Percentiles rank a stretch among this genome's conserved stretches.
phyloP scores from a whole-genome alignment of 2,329 filamentous ascomycete species.

The Geosmithia putterillii region DNA sequence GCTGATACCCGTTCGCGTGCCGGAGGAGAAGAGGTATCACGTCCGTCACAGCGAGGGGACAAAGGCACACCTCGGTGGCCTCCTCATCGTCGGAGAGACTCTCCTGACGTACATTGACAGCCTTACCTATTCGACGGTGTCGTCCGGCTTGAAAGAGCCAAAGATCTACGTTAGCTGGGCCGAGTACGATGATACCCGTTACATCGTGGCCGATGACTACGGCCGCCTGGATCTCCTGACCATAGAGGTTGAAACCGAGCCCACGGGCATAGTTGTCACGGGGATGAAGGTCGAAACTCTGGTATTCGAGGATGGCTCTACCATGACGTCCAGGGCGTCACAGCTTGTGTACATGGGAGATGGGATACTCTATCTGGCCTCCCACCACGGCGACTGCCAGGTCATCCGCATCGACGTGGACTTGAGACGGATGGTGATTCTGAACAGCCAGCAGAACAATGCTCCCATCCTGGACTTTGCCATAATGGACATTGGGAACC shows the following conservation, averaged over 20 bases:
- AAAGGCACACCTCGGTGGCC: conserved; percentile 51
- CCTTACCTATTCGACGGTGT: conserved; percentile 53
- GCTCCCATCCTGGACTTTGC: conserved; percentile 88
- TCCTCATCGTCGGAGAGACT: conserved; percentile 69
- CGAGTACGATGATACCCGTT: conserved; percentile 67
- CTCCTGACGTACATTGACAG: conserved; percentile 78
- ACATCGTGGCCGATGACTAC: conserved; percentile 86
- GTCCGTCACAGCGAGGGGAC: conserved; percentile 39
- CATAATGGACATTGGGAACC: conserved; percentile 90
- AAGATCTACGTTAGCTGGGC: conserved; percentile 91
- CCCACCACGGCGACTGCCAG: conserved; percentile 87
- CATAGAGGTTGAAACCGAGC: conserved; percentile 54
- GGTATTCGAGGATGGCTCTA: conserved; percentile 12
- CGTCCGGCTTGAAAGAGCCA: conserved; percentile 54
- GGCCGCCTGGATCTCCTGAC: conserved; percentile 77
- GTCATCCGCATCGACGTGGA: conserved; percentile 48
- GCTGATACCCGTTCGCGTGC: conserved; percentile 49
- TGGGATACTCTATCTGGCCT: conserved; percentile 72
- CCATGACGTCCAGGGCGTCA: conserved; percentile 58
- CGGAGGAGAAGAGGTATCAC: conserved; percentile 47
- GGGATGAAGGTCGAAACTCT: conserved; percentile 53
- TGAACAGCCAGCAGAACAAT: conserved; percentile 66
- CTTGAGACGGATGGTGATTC: conserved; percentile 39
- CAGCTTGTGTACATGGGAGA: conserved; percentile 66
- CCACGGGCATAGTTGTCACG: conserved; percentile 54